These are phyloP conservation scores for Capsicum rhomboideum DNA, from an alignment of 257 asterid species.

Conservation along the genomic window DNA sequence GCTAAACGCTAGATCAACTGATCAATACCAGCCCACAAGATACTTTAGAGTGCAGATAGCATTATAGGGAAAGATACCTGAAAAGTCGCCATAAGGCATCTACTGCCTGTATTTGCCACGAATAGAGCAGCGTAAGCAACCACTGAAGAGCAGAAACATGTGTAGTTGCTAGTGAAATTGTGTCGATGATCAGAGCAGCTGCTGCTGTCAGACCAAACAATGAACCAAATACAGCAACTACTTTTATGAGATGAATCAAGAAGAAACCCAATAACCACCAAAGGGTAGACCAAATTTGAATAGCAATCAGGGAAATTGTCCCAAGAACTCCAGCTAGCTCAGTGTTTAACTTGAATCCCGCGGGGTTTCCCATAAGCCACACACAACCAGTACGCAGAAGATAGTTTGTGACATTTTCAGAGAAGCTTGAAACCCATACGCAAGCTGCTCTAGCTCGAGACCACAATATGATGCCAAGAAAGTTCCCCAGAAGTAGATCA, in stretches of 20 bases:
- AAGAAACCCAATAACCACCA: slow-evolving; percentile 58
- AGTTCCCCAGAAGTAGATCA: slow-evolving; percentile 69
- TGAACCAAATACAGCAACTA: slow-evolving; percentile 61
- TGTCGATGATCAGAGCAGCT: slow-evolving; percentile 62
- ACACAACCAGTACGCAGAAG: slow-evolving; percentile 88
- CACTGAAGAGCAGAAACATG: slow-evolving; percentile 69
- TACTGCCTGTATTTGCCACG: slow-evolving; percentile 69
- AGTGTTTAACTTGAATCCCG: slow-evolving; percentile 94
- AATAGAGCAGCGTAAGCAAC: slow-evolving; percentile 62
- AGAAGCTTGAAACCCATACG: slow-evolving; percentile 42
- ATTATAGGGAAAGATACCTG: slow-evolving; percentile 38
- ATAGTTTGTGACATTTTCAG: slow-evolving; percentile 56
- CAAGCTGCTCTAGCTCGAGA: slow-evolving; percentile 44
- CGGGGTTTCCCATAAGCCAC: slow-evolving; percentile 99
- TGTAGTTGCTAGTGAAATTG: slow-evolving; percentile 60
- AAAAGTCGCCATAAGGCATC: slow-evolving; percentile 97
- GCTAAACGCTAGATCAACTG: neutral
- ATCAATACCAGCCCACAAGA: neutral
- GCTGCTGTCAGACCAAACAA: slow-evolving; percentile 76
- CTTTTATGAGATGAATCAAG: slow-evolving; percentile 44
- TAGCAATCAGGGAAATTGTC: slow-evolving; percentile 66
- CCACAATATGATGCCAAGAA: slow-evolving; percentile 64
- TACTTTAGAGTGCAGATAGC: neutral
- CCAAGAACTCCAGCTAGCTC: slow-evolving; percentile 97
- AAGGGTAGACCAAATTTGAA: slow-evolving; percentile 93